phyloP scores from a whole-genome alignment of 176 grass and related monocot genomes.

The Saccharum spontaneum region DNA sequence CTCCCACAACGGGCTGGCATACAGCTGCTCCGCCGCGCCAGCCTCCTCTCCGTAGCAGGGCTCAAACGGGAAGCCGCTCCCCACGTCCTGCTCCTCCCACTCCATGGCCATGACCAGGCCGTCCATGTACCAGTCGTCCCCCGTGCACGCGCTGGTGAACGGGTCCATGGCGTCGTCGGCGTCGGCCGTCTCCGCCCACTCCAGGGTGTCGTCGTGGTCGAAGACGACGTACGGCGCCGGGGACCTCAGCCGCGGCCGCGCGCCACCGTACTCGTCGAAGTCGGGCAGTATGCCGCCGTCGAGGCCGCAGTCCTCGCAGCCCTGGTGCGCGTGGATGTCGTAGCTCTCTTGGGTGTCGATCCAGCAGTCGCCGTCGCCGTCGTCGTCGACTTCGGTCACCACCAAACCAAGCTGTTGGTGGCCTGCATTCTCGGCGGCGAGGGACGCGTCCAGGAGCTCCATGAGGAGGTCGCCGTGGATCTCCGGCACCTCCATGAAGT shows the following conservation, averaged over 20 bases:
- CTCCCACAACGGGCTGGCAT: constrained; percentile 42
- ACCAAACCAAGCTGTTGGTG: constrained; percentile 8
- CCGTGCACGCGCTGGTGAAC: constrained; percentile 31
- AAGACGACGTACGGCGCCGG: constrained; percentile 13
- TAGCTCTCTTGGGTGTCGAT: not conserved
- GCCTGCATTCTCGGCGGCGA: not conserved
- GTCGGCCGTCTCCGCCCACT: constrained; percentile 36
- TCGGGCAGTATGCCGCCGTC: constrained; percentile 48
- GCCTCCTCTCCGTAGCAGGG: constrained; percentile 32
- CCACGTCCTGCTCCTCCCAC: constrained; percentile 36
- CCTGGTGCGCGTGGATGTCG: constrained; percentile 41
- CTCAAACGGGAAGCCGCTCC: constrained; percentile 19
- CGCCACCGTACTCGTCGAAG: constrained; percentile 31
- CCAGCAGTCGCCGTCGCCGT: constrained; percentile 21
- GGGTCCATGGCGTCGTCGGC: not conserved
- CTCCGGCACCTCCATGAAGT: constrained; percentile 39
- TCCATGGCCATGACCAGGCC: constrained; percentile 39
- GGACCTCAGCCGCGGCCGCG: not conserved
- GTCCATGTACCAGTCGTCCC: constrained; percentile 57
- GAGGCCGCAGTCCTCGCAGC: constrained; percentile 72
- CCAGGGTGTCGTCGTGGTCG: constrained; percentile 33
- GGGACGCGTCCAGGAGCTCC: constrained; percentile 48
- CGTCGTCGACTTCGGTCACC: not conserved
- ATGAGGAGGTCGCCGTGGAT: constrained; percentile 47
- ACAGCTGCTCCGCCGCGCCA: constrained; percentile 33